Base-by-base conservation (phyloP, 768 basidiomycete species). In the Boletus fagicola region DNA sequence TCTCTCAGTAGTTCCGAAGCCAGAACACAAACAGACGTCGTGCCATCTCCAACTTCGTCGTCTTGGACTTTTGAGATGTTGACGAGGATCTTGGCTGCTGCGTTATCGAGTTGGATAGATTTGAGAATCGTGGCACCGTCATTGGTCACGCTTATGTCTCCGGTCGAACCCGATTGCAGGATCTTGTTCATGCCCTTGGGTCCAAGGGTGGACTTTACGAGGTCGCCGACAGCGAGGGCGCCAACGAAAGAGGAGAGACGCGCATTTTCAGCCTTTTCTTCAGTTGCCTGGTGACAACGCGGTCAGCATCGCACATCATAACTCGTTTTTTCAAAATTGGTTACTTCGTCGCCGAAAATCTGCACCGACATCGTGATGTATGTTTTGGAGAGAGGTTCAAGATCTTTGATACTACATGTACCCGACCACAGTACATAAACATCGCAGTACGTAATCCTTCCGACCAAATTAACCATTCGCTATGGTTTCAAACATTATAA, bases 111-210 rank as follows among this genome's bases (percentile, higher is more conserved):
- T 66, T 94, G 90, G 67, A 99, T 98, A 48, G 92, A 87, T 73
- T 98, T 98, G 56, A 99, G 83, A 67, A 98, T 99, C 47, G 97
- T 98, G 4, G 97, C 97, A 5, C 97, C 97, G 72, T 99, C 97
- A 74, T 99, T 99, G 12, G 97, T 99, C 49, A 99, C 96, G 62
- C 87, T 97, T 67, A 99, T 91, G 30, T 94, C 91, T 6, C 94
- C 93, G 0, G 88, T 84, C 6, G 94, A 92, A 2, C 75, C 85
- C 2, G 93, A 95, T 74, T 95, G 96, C 16, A 99, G 84, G 61
- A 99, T 98, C 79, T 98, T 98, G 86, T 98, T 98, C 96, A 98
- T 99, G 54, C 97, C 97, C 75, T 99, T 98, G 24, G 97, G 97
- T 10, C 97, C 97, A 3, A 99, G 83, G 9, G 97, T 99, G 1